Conservation (phyloP, 2,329 filamentous ascomycete species). For the Myriosclerotinia scirpicola region DNA sequence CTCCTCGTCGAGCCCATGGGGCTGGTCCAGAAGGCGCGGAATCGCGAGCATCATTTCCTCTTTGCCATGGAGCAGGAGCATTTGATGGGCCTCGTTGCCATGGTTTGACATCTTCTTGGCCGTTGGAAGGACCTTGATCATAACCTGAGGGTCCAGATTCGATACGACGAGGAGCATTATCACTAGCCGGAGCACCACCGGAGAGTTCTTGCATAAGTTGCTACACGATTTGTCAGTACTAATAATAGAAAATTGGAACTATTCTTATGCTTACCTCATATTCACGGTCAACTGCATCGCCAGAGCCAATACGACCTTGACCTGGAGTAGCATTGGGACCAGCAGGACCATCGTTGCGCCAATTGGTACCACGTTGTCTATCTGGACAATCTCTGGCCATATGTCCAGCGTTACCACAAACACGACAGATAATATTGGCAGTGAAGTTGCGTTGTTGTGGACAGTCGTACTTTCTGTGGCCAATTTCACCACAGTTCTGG, state of each 20-base stretch:
- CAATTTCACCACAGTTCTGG: conserved; percentile 98
- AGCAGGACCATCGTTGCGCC: conserved; percentile 73
- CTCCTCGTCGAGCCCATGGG: conserved; percentile 63
- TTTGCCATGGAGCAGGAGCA: conserved; percentile 76
- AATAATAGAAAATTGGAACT: not conserved
- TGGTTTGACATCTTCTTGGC: conserved; percentile 65
- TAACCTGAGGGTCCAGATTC: conserved; percentile 73
- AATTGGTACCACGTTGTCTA: conserved; percentile 73
- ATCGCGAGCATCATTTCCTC: conserved; percentile 44
- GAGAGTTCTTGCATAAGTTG: conserved; percentile 98
- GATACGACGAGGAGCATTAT: conserved; percentile 71
- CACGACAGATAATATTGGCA: conserved; percentile 98
- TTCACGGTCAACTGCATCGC: conserved; percentile 87
- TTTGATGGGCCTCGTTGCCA: conserved; percentile 88
- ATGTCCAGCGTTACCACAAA: conserved; percentile 96
- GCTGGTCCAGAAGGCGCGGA: conserved; percentile 47
- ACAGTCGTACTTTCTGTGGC: conserved; percentile 98
- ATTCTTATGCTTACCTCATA: conserved; percentile 72
- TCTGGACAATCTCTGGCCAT: conserved; percentile 99
- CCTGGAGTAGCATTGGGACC: conserved; percentile 51
- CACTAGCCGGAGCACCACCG: conserved; percentile 62
- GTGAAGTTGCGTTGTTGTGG: conserved; percentile 97
- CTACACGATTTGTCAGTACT: conserved; percentile 50
- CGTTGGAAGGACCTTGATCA: conserved; percentile 49
- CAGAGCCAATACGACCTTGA: conserved; percentile 63